Conservation (phyloP, 2,329 filamentous ascomycete genomes). For the Diaporthe nobilis region DNA sequence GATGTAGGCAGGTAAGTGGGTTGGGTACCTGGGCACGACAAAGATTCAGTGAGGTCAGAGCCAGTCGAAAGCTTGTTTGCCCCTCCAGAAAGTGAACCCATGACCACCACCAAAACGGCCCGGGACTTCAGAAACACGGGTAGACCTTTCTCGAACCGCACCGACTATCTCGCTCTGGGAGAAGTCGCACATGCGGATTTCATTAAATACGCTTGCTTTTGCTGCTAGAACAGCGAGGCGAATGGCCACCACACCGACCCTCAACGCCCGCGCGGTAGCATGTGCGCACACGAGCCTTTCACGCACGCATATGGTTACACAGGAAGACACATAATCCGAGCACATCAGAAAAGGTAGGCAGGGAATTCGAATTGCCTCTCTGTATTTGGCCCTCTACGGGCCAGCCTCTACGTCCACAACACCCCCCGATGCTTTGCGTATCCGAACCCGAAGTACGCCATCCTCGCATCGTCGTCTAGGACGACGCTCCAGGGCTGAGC, state of each 20-base stretch:
- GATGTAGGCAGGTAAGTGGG: slow-evolving; percentile 27
- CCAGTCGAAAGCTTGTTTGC: slow-evolving; percentile 24
- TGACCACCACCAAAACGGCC: slow-evolving; percentile 34
- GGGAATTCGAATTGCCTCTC: slow-evolving; percentile 23
- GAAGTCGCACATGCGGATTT: neutral
- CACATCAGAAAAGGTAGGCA: neutral
- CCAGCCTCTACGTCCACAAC: slow-evolving; percentile 18
- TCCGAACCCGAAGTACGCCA: slow-evolving; percentile 4
- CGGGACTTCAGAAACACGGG: neutral
- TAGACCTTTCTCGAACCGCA: neutral
- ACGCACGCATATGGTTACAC: neutral
- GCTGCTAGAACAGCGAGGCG: neutral
- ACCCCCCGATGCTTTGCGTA: slow-evolving; percentile 28
- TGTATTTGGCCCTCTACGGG: slow-evolving; percentile 27
- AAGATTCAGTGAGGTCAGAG: slow-evolving; percentile 38
- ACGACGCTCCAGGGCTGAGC: slow-evolving; percentile 2
- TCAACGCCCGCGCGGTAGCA: neutral
- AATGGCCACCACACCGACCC: neutral
- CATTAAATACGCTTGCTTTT: neutral
- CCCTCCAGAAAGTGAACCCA: slow-evolving; percentile 30
- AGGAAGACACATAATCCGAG: neutral
- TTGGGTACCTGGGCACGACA: slow-evolving; percentile 23
- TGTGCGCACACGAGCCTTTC: neutral
- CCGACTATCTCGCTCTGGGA: neutral
- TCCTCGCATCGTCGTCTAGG: slow-evolving; percentile 23